Base-by-base conservation (phyloP, 2,329 filamentous ascomycete species). In the Fusarium luffae region DNA sequence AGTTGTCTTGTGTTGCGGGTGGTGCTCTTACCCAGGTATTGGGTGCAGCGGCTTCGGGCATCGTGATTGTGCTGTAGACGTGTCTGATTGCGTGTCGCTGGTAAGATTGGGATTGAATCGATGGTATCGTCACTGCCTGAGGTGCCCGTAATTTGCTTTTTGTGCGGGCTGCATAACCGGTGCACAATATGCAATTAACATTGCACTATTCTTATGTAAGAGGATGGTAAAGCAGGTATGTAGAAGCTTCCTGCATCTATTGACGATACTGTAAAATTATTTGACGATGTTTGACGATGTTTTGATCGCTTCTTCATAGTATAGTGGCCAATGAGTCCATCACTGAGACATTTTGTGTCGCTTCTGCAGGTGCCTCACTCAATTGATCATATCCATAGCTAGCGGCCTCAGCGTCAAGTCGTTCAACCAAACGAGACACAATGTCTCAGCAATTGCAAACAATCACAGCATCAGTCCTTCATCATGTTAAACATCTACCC, bases 1-100 rank as follows among this genome's bases (percentile, higher is more conserved):
- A 86, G 43, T 76, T 78, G 25, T 81, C 82, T n/a, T 58, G 68
- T 2, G 58, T 25, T 2, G 67, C 66, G 0, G 70, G 71, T 32
- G 74, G 67, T 1, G 73, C 66, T 16, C 68, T 59, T 7, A 14
- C 7, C 68, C 65, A 75, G 4, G 48, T n/a, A 18, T 18, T 40
- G 23, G 66, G 12, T 43, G 5, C 28, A 6, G 28, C 12, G 28
- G 11, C 28, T 28, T 28, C 13, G 28, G 41, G 42, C 52, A 69
- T 69, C 12, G n/a, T 49, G n/a, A 4, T 18, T 16, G 21, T 21
- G 27, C 27, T 28, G 12, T 23, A 16, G 18, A n/a, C 18, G 16
- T 27, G 30, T 27, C 23, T 49, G 18, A 21, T 58, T 28, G 18
- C 5, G 10, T 30, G 14, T 25, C 14, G 18, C 41, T 21, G 34